Percentiles rank a stretch among this genome's conserved stretches.
Conservation (phyloP, 176 grass and related monocot species). For the Hordeum vulgare region DNA sequence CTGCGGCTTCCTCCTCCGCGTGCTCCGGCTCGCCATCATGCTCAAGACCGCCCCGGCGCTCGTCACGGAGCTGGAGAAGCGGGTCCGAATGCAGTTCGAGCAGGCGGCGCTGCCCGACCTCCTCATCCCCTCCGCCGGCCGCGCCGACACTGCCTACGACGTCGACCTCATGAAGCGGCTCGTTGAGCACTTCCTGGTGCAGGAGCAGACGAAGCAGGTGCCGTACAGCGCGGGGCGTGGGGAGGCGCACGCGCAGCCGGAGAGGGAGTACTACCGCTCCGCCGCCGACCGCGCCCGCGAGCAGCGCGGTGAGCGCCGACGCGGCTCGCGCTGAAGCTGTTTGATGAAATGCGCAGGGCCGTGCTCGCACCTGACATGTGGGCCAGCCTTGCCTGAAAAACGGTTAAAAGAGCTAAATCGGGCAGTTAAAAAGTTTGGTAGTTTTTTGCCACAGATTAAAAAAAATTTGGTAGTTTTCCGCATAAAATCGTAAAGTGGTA, state of each 20-base stretch:
- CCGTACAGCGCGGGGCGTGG: conserved; percentile 35
- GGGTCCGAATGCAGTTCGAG: conserved; percentile 97
- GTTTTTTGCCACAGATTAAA: too few relatives aligned
- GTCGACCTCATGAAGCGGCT: conserved; percentile 88
- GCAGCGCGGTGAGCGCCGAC: too few relatives aligned
- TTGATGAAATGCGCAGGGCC: too few relatives aligned
- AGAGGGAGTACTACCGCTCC: conserved; percentile 11
- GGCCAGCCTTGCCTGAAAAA: too few relatives aligned
- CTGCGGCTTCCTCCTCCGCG: conserved; percentile 79
- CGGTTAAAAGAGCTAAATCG: too few relatives aligned
- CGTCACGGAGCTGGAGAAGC: conserved; percentile 95
- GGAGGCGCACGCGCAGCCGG: neutral
- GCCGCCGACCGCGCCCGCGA: too few relatives aligned
- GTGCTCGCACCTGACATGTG: too few relatives aligned
- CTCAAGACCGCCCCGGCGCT: conserved; percentile 75
- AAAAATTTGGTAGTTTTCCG: too few relatives aligned
- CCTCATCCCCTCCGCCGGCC: conserved; percentile 65
- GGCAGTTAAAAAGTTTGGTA: too few relatives aligned
- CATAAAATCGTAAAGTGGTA: too few relatives aligned
- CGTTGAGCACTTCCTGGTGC: conserved; percentile 90
- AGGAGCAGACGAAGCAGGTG: conserved; percentile 61
- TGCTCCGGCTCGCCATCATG: conserved; percentile 81
- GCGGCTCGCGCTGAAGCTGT: too few relatives aligned
- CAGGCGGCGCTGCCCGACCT: conserved; percentile 62
- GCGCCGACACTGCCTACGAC: conserved; percentile 71